Evolutionary conservation across 371 early-diverging fungal genomes (phyloP).

Genomic region (Rhizopus microsporus): DNA sequence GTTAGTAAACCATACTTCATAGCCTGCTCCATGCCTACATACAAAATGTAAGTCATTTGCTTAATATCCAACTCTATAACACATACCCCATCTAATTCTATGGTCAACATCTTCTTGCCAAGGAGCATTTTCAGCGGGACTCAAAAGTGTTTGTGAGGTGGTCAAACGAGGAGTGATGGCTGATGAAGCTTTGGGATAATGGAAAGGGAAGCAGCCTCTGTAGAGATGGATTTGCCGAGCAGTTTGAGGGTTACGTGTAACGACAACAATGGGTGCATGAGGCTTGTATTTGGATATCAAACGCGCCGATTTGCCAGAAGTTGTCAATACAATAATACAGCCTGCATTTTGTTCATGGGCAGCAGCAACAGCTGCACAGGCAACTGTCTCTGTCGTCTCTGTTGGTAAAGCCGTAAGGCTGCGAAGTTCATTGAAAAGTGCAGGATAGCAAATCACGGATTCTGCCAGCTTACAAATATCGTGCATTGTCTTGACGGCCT

Average conservation of each 20-base stretch:
- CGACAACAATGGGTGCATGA: conserved; percentile 86
- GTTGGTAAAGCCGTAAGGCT: conserved; percentile 73
- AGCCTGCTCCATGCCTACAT: conserved; percentile 69
- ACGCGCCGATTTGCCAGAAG: conserved; percentile 86
- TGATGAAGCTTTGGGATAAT: conserved; percentile 65
- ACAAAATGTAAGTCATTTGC: background rate
- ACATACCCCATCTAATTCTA: conserved; percentile 72
- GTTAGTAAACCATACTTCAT: conserved; percentile 60
- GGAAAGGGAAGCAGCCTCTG: conserved; percentile 91
- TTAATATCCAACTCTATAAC: background rate
- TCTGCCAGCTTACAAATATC: conserved; percentile 78
- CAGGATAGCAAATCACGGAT: conserved; percentile 75
- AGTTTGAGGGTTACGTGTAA: conserved; percentile 83
- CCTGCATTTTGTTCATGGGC: conserved; percentile 87
- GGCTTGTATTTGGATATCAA: conserved; percentile 96
- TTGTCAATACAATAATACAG: conserved; percentile 84
- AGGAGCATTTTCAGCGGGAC: conserved; percentile 38
- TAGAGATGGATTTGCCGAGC: conserved; percentile 88
- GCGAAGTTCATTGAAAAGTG: conserved; percentile 81
- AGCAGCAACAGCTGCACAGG: conserved; percentile 89
- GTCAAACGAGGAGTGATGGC: conserved; percentile 4
- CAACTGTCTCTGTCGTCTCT: conserved; percentile 90
- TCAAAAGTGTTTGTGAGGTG: background rate
- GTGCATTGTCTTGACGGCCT: conserved; percentile 78
- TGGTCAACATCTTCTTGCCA: conserved; percentile 90